Conservation (phyloP, 2,329 filamentous ascomycete genomes). For the Alternaria sp. region DNA sequence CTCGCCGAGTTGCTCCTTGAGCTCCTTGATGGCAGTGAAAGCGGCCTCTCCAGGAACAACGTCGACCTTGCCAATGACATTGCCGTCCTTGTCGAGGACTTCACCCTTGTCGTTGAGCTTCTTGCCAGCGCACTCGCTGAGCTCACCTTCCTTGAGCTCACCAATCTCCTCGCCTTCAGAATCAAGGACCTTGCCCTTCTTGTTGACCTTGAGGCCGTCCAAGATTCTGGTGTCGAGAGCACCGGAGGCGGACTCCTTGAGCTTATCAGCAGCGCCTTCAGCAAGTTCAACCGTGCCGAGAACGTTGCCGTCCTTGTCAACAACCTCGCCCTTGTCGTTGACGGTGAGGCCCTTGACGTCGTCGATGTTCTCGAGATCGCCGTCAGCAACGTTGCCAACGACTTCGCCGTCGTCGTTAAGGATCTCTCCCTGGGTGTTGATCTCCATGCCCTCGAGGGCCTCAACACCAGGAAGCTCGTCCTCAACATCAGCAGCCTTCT, state of each 20-base stretch:
- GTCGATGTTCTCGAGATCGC: conserved; percentile 51
- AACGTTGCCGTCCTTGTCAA: conserved; percentile 61
- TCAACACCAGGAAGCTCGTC: conserved; percentile 62
- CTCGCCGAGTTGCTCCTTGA: conserved; percentile 57
- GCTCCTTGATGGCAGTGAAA: conserved; percentile 59
- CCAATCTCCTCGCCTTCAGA: conserved; percentile 62
- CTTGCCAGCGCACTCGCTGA: conserved; percentile 56
- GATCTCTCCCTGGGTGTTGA: conserved; percentile 61
- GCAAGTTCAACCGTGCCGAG: conserved; percentile 61
- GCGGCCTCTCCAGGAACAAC: conserved; percentile 61
- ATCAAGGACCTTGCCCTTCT: conserved; percentile 64
- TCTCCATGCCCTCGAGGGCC: conserved; percentile 61
- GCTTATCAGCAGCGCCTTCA: conserved; percentile 59
- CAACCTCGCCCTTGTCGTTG: conserved; percentile 61
- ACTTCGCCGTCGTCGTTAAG: conserved; percentile 60
- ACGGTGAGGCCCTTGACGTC: conserved; percentile 60
- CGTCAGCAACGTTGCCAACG: conserved; percentile 59
- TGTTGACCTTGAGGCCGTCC: conserved; percentile 65
- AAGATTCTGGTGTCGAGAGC: conserved; percentile 59
- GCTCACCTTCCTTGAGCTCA: conserved; percentile 59
- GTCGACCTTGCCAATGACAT: conserved; percentile 60
- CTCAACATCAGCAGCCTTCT: conserved; percentile 53
- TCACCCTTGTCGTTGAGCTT: conserved; percentile 62
- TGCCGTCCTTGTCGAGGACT: conserved; percentile 60
- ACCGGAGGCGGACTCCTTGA: conserved; percentile 52